These are phyloP conservation scores for Annulohypoxylon moriforme DNA, from an alignment of 495 filamentous ascomycete species.

Conservation along the genomic window DNA sequence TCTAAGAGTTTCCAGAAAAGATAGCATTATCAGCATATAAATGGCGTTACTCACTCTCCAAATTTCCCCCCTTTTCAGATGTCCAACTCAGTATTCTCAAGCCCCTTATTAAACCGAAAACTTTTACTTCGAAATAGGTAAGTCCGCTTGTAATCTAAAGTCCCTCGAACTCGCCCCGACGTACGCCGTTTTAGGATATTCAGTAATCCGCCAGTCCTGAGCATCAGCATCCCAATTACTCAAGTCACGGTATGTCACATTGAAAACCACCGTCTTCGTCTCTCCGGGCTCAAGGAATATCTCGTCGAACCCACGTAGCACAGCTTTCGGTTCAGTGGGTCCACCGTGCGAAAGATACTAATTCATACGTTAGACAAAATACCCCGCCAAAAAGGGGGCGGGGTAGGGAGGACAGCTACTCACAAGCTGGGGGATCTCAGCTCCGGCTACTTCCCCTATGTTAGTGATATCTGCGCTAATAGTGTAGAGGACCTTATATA, in stretches of 20 bases:
- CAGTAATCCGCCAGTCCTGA: constrained; percentile 78
- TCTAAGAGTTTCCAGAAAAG: neutral
- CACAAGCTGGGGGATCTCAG: constrained; percentile 71
- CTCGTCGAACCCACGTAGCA: constrained; percentile 85
- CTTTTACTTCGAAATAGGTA: constrained; percentile 13
- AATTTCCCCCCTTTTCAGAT: neutral
- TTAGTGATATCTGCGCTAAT: constrained; percentile 63
- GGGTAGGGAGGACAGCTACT: constrained; percentile 39
- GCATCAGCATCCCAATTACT: constrained; percentile 80
- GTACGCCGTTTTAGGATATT: constrained; percentile 52
- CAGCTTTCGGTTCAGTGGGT: constrained; percentile 72
- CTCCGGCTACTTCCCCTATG: constrained; percentile 61
- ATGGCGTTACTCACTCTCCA: too few relatives aligned
- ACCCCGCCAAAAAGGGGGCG: neutral
- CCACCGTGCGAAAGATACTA: constrained; percentile 71
- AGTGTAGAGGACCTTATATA: constrained; percentile 59
- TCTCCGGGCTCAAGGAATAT: constrained; percentile 69
- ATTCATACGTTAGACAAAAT: constrained; percentile 66
- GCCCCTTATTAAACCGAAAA: too few relatives aligned
- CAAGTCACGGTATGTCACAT: constrained; percentile 78
- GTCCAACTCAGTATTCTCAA: too few relatives aligned
- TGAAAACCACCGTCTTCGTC: constrained; percentile 69
- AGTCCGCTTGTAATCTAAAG: constrained; percentile 35
- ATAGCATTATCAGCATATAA: neutral
- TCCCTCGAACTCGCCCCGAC: constrained; percentile 55